These are phyloP conservation scores for Penicillium nordicum DNA, from an alignment of 2,329 filamentous ascomycete species.

Conservation along the genomic window DNA sequence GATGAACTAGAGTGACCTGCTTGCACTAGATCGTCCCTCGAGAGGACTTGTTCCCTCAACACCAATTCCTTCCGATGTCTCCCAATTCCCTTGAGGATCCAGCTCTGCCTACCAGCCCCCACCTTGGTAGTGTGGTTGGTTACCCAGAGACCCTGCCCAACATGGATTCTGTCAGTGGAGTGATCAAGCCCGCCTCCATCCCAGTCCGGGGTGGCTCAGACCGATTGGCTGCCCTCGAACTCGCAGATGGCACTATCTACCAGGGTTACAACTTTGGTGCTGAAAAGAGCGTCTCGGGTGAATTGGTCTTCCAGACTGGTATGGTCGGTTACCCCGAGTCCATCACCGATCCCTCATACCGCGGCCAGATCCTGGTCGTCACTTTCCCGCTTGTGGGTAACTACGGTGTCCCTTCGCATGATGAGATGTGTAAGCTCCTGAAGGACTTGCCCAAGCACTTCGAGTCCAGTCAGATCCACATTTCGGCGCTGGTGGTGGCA, in stretches of 20 bases:
- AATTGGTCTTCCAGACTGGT: constrained; percentile 98
- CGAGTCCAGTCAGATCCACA: constrained; percentile 87
- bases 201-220: constrained; percentile 53
- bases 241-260: constrained; percentile 86
- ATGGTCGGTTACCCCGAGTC: constrained; percentile 99
- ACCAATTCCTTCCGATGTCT: constrained; percentile 27
- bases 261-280: constrained; percentile 97
- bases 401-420: constrained; percentile 90
- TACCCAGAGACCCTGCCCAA: constrained; percentile 33
- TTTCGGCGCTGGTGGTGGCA: constrained; percentile 84
- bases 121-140: constrained; percentile 40
- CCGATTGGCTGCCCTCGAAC: constrained; percentile 77
- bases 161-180: constrained; percentile 31
- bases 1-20: constrained; percentile 38
- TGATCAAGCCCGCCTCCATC: constrained; percentile 59
- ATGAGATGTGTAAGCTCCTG: constrained; percentile 78
- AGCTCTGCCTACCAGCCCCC: constrained; percentile 39
- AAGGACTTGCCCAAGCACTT: constrained; percentile 87
- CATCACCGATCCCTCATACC: constrained; percentile 82
- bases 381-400: constrained; percentile 96
- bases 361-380: constrained; percentile 91
- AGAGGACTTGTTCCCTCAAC: constrained; percentile 35
- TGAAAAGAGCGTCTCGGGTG: constrained; percentile 87
- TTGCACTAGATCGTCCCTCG: constrained; percentile 35
- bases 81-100: constrained; percentile 30